Base-by-base conservation (phyloP, 129 eudicot genomes). In the Silybum marianum region DNA sequence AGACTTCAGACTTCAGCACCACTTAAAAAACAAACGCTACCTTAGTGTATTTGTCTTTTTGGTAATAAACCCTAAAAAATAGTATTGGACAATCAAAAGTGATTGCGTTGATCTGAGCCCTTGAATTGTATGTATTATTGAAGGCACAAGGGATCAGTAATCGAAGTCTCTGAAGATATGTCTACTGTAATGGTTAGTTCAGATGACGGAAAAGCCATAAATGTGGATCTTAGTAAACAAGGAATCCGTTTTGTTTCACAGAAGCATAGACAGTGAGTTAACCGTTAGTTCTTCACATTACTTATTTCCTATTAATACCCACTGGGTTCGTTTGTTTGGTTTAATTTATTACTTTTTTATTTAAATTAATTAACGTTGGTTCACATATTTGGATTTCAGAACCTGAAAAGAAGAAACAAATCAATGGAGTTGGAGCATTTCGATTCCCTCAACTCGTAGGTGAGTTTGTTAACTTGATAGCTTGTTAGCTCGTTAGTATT, bases 131-230 rank as follows among this genome's bases (percentile, higher is more conserved):
- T 72, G 3, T 78, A 28, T 72, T 24, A n/a, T 75, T 89, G 67
- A 87, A 95, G 98, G 98, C 93, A 91, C 72, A 91, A 88, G 88
- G 99, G 98, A 51, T 89, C 92, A 0, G 93, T 95, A 32, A 75
- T 75, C 12, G 91, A 93, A 60, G 90, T 93, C 18, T 81, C 76
- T 77, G 95, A 90, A 80, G 98, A 88, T 28, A 80, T 87, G 16
- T 80, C 93, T 21, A 83, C 39, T 69, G 90, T 91, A 72, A 86
- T 95, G 12, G 88, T 95, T 84, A 89, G 89, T 76, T 91, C 91
- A 36, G 99, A 93, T 82, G 93, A 95, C 73, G 99, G 99, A 28
- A 87, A 86, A 28, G 63, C 88, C 58, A 89, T 85, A 88, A 89
- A 84, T 51, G 85, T 88, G 38, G 99, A 95, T 84, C 95, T 95